Conservation (phyloP, 2,329 filamentous ascomycete genomes). For the Fusarium nematophilum region DNA sequence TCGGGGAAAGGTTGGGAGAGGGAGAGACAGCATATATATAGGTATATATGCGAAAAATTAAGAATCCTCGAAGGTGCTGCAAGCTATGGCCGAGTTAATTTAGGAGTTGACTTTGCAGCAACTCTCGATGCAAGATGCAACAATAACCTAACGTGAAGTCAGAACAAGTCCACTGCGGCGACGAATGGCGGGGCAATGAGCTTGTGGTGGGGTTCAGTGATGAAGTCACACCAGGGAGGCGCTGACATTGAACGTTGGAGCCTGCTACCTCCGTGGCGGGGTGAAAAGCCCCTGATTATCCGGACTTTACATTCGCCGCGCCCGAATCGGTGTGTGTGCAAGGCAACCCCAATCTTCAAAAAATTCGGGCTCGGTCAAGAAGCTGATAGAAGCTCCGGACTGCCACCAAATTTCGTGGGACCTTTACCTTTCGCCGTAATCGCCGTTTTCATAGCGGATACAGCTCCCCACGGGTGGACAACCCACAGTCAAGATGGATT, state of each 20-base stretch:
- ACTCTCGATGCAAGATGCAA: not conserved
- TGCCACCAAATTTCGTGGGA: slow-evolving; percentile 42
- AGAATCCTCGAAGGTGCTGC: not conserved
- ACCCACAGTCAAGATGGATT: slow-evolving; percentile 49
- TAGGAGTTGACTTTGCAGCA: not conserved
- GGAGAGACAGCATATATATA: not conserved
- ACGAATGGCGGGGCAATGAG: slow-evolving; percentile 38
- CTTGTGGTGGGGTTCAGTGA: slow-evolving; percentile 41
- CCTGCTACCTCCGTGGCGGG: slow-evolving; percentile 17
- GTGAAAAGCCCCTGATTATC: slow-evolving; percentile 27
- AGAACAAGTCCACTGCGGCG: slow-evolving; percentile 19
- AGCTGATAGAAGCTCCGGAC: slow-evolving; percentile 47
- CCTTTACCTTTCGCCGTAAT: slow-evolving; percentile 40
- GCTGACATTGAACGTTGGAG: slow-evolving; percentile 6
- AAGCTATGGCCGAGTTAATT: not conserved
- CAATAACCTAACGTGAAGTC: too few species aligned
- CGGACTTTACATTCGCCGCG: slow-evolving; percentile 51
- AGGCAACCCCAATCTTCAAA: slow-evolving; percentile 48
- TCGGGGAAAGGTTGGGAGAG: not conserved
- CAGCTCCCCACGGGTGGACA: slow-evolving; percentile 43
- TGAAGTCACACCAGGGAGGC: slow-evolving; percentile 35
- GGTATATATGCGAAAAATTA: not conserved
- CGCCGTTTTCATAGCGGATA: slow-evolving; percentile 37
- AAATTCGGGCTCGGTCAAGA: slow-evolving; percentile 48
- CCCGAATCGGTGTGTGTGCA: slow-evolving; percentile 46